Evolutionary conservation across 2,329 filamentous ascomycete species (phyloP).

Genomic region (Epichloe baconii): DNA sequence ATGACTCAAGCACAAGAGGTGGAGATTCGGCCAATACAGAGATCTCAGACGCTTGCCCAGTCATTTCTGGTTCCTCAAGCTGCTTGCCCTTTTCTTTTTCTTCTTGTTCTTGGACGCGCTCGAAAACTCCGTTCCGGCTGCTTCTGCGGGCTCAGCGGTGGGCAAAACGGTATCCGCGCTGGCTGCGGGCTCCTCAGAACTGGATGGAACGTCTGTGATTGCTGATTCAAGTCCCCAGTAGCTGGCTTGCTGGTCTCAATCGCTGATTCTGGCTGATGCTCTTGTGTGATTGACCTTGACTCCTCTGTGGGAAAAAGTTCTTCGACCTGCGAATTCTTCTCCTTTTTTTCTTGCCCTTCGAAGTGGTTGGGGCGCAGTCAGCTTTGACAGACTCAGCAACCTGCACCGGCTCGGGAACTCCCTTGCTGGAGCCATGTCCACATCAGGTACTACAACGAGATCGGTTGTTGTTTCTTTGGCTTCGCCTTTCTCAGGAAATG

Average conservation of each 20-base stretch:
- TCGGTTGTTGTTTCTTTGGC: not conserved
- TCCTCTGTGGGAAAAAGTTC: not conserved
- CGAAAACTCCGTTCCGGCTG: not conserved
- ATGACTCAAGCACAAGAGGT: not conserved
- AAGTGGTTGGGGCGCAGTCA: not conserved
- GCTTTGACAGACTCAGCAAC: not conserved
- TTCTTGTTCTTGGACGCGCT: constrained; percentile 11
- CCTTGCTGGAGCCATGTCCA: not conserved
- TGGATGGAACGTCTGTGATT: not conserved
- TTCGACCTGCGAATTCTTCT: constrained; percentile 4
- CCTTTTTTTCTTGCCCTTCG: constrained; percentile 8
- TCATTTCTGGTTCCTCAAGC: constrained; percentile 2
- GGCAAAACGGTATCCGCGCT: not conserved
- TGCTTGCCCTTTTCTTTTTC: constrained; percentile 15
- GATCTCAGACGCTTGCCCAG: constrained; percentile 3
- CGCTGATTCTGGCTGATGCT: too few relatives aligned
- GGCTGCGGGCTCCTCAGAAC: not conserved
- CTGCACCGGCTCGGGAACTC: not conserved
- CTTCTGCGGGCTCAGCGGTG: not conserved
- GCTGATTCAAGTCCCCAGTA: not conserved
- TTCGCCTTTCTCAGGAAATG: not conserved
- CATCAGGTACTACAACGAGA: not conserved
- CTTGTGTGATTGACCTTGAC: not conserved
- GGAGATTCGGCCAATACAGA: not conserved
- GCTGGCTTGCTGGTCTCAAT: not conserved